Conservation (phyloP, 345 rosid genomes). For the Ailanthus altissimus region DNA sequence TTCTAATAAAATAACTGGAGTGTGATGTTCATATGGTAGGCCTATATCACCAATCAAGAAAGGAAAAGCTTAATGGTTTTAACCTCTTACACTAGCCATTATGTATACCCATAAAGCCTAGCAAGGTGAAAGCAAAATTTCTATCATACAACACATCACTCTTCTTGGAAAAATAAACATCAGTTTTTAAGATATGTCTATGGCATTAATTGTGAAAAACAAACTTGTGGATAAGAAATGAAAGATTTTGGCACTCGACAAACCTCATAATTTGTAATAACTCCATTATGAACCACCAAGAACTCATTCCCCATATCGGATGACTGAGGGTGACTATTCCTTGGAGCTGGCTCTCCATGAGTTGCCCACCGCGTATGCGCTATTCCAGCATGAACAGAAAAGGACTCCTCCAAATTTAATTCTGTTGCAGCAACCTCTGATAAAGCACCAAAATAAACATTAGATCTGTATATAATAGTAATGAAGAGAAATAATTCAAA, state of each 20-base stretch:
- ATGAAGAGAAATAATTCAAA: constrained; percentile 5
- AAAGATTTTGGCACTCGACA: constrained; percentile 12
- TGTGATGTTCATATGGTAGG: not conserved
- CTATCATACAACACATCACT: not conserved
- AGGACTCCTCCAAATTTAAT: constrained; percentile 71
- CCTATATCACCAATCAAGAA: not conserved
- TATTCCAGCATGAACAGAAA: constrained; percentile 82
- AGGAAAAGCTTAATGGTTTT: not conserved
- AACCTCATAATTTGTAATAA: constrained; percentile 87
- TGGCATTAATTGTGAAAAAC: not conserved
- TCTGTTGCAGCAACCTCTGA: constrained; percentile 65
- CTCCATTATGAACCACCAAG: constrained; percentile 93
- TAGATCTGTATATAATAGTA: not conserved
- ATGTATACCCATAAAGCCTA: not conserved
- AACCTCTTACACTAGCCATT: not conserved
- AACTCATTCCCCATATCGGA: constrained; percentile 86
- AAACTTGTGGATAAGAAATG: not conserved
- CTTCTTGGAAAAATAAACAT: not conserved
- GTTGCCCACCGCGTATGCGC: constrained; percentile 99
- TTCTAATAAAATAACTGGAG: not conserved
- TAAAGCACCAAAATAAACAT: constrained; percentile 13
- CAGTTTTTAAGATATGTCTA: not conserved
- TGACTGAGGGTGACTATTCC: constrained; percentile 90
- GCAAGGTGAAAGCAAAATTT: not conserved
- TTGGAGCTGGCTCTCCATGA: constrained; percentile 93